A percentile compares a stretch with the other conserved stretches of the same genome.
Evolutionary conservation across 2,329 filamentous ascomycete species (phyloP).

Genomic region (Colletotrichum shisoi): DNA sequence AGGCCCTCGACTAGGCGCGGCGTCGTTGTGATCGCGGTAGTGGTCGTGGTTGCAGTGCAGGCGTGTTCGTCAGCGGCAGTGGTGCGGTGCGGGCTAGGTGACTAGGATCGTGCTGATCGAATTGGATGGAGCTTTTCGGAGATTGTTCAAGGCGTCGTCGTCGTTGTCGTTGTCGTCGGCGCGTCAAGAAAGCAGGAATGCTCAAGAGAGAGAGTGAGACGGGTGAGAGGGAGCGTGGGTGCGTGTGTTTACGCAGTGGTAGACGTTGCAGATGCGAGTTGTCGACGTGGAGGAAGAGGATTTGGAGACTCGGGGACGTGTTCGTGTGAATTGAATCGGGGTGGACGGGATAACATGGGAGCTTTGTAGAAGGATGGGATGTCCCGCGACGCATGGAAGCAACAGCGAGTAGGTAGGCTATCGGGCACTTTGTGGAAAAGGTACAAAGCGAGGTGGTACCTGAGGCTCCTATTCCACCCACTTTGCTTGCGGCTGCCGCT

Average conservation of each 20-base stretch:
- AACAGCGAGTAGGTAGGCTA: background rate
- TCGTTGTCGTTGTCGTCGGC: background rate
- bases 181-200: background rate
- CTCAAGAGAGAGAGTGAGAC: no score
- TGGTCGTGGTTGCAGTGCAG: no score
- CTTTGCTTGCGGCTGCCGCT: background rate
- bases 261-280: conserved; percentile 4
- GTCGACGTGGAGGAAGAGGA: conserved; percentile 24
- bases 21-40: background rate
- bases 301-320: conserved; percentile 31
- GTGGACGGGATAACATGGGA: conserved; percentile 32
- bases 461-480: conserved; percentile 29
- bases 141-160: background rate
- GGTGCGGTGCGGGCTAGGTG: background rate
- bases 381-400: conserved; percentile 1
- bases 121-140: conserved; percentile 1
- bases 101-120: background rate
- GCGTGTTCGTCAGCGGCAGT: conserved; percentile 1
- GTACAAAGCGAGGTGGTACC: conserved; percentile 24
- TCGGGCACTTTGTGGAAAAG: background rate
- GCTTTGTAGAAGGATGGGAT: conserved; percentile 25
- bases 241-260: conserved; percentile 3
- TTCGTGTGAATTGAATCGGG: conserved; percentile 36
- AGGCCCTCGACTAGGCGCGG: conserved; percentile 32
- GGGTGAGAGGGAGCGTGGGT: background rate